Conservation (phyloP, 2,329 filamentous ascomycete species). For the Kalmusia sp. region DNA sequence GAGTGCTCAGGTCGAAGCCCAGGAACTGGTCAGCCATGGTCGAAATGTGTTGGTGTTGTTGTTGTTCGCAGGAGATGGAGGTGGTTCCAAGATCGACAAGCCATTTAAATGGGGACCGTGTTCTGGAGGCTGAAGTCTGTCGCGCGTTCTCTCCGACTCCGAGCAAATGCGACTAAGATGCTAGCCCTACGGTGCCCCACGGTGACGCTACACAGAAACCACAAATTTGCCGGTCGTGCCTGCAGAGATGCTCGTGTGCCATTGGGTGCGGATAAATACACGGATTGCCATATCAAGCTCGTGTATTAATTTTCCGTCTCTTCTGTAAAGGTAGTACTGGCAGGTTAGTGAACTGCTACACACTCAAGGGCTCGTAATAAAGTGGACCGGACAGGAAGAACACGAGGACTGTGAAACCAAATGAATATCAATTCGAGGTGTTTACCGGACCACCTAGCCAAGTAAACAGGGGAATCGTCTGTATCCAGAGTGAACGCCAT, state of each 20-base stretch:
- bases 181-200: conserved; percentile 15
- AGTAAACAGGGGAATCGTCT: conserved; percentile 22
- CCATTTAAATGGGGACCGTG: conserved; percentile 20
- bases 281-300: conserved; percentile 8
- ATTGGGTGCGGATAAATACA: conserved; percentile 38
- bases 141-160: conserved; percentile 19
- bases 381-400: not conserved
- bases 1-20: conserved; percentile 95
- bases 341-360: too few relatives aligned
- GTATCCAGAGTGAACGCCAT: conserved; percentile 32
- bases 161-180: conserved; percentile 20
- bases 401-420: not conserved
- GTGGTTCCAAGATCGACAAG: conserved; percentile 5
- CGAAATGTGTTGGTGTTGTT: not conserved
- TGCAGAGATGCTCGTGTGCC: conserved; percentile 21
- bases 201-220: conserved; percentile 26
- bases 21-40: conserved; percentile 69
- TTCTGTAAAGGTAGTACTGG: not conserved
- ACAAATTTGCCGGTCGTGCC: conserved; percentile 42
- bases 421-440: conserved; percentile 14
- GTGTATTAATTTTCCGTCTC: conserved; percentile 6
- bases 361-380: too few relatives aligned
- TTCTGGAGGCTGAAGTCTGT: conserved; percentile 23
- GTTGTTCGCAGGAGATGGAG: not conserved
- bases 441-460: conserved; percentile 4